phyloP scores from a whole-genome alignment of 768 basidiomycete species.

The Ramaria rubella region DNA sequence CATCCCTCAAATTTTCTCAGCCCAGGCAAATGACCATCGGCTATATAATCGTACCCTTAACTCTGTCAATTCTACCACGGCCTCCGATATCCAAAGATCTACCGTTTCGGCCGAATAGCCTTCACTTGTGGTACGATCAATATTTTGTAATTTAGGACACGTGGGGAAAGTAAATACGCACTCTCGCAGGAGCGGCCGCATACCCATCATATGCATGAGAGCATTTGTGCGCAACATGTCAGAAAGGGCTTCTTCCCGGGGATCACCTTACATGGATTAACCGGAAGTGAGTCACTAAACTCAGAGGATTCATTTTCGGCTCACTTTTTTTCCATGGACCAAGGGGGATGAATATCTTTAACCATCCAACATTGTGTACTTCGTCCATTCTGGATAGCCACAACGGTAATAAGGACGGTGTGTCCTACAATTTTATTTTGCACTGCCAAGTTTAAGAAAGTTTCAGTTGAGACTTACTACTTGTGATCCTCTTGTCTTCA shows the following conservation, averaged over 20 bases:
- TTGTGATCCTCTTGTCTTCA: constrained; percentile 22
- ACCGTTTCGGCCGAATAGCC: constrained; percentile 26
- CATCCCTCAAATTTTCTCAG: constrained; percentile 18
- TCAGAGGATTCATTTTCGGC: constrained; percentile 1
- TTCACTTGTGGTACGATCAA: constrained; percentile 15
- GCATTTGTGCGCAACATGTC: constrained; percentile 26
- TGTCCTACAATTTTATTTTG: constrained; percentile 13
- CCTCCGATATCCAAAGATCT: constrained; percentile 23
- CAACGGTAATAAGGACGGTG: constrained; percentile 21
- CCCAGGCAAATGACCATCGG: constrained; percentile 30
- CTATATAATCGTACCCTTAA: constrained; percentile 22
- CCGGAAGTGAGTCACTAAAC: no score
- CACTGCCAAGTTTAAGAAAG: neutral
- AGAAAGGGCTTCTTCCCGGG: constrained; percentile 20
- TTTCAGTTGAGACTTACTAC: neutral
- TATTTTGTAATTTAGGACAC: neutral
- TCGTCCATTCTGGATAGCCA: constrained; percentile 23
- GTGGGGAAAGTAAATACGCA: neutral
- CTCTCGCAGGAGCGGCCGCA: constrained; percentile 24
- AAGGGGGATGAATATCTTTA: constrained; percentile 28
- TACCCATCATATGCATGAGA: constrained; percentile 21
- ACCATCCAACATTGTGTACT: constrained; percentile 25
- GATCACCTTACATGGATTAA: no score
- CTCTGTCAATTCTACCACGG: constrained; percentile 21
- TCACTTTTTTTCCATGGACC: constrained; percentile 26